phyloP scores from a whole-genome alignment of 1,284 basidiomycete genomes.

The Apiotrichum veenhuisii region DNA sequence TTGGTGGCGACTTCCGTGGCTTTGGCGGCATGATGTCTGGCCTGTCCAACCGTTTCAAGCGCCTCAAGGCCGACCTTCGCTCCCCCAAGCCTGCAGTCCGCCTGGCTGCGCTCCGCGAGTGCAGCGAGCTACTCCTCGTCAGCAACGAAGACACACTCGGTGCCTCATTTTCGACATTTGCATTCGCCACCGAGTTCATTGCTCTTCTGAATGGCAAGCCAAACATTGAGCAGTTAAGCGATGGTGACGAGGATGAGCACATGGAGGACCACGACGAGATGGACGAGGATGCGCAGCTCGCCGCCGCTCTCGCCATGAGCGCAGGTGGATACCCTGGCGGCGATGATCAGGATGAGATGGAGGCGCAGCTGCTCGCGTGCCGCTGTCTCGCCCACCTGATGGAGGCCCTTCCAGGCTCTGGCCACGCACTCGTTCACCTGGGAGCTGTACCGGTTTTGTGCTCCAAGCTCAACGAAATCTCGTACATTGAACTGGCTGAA shows the following conservation, averaged over 20 bases:
- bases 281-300: constrained; percentile 79
- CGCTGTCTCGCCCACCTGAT: constrained; percentile 92
- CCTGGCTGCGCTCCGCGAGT: constrained; percentile 85
- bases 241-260: constrained; percentile 47
- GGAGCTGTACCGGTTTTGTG: constrained; percentile 92
- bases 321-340: constrained; percentile 38
- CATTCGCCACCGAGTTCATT: constrained; percentile 88
- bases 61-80: constrained; percentile 84
- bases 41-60: constrained; percentile 76
- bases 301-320: constrained; percentile 66
- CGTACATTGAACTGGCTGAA: constrained; percentile 92
- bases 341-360: constrained; percentile 58
- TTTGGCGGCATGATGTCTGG: constrained; percentile 88
- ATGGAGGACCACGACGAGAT: constrained; percentile 35
- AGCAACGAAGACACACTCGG: constrained; percentile 96
- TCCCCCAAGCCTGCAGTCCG: constrained; percentile 73
- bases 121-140: constrained; percentile 90
- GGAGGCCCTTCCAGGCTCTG: constrained; percentile 90
- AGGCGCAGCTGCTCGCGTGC: constrained; percentile 88
- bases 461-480: constrained; percentile 91
- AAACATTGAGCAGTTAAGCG: constrained; percentile 32
- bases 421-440: constrained; percentile 89
- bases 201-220: constrained; percentile 79
- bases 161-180: constrained; percentile 80
- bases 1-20: constrained; percentile 46